Percentiles rank a stretch among this genome's conserved stretches.
phyloP scores from a whole-genome alignment of 805 yeast species.

The Jamesozyma piceae region DNA sequence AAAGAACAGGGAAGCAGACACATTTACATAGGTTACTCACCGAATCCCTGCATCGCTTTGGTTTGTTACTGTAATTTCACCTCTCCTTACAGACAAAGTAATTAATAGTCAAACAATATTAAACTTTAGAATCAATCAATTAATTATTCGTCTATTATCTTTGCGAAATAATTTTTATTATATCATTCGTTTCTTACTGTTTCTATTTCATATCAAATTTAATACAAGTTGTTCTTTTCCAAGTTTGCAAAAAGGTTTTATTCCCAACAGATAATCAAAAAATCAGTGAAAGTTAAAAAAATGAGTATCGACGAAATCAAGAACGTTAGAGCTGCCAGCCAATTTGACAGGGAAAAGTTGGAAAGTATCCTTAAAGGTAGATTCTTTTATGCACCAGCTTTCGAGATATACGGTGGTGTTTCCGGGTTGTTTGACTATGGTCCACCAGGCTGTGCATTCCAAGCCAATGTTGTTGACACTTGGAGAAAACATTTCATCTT shows the following conservation, averaged over 20 bases:
- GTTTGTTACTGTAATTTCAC: no score
- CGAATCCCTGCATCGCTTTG: no score
- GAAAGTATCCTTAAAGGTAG: constrained; percentile 90
- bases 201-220: neutral
- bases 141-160: no score
- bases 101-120: no score
- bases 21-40: no score
- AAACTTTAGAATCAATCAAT: no score
- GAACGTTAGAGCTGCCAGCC: constrained; percentile 27
- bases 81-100: no score
- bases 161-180: no score
- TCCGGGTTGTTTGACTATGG: constrained; percentile 97
- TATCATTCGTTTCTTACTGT: neutral
- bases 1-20: no score
- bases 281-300: constrained; percentile 19
- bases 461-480: constrained; percentile 85
- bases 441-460: constrained; percentile 98
- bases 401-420: constrained; percentile 96
- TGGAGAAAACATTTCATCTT: constrained; percentile 97
- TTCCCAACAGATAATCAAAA: constrained; percentile 23
- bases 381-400: constrained; percentile 95
- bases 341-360: constrained; percentile 73
- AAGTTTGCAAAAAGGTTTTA: constrained; percentile 20
- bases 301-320: constrained; percentile 30
- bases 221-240: constrained; percentile 7